Evolutionary conservation across 2,329 filamentous ascomycete genomes (phyloP).

Genomic region (Cladosporium sp.): DNA sequence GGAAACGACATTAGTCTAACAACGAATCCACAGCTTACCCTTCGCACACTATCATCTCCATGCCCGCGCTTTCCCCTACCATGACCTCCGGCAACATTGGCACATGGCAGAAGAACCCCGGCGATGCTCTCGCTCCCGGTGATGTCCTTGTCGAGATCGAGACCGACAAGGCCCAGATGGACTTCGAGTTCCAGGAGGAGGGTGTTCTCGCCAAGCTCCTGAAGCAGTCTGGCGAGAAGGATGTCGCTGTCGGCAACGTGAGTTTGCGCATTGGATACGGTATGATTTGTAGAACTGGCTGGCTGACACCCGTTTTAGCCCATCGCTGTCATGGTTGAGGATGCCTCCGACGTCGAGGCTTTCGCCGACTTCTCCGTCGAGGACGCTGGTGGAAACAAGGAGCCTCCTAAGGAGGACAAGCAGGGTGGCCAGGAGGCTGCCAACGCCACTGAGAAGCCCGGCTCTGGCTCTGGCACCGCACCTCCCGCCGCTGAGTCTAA

Average conservation of each 20-base stretch:
- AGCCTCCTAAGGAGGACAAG: slow-evolving; percentile 56
- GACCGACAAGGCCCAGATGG: slow-evolving; percentile 99
- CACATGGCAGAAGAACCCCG: slow-evolving; percentile 94
- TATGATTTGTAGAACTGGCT: not conserved
- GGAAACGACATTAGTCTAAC: slow-evolving; percentile 4
- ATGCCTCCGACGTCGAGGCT: slow-evolving; percentile 77
- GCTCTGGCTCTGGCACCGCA: slow-evolving; percentile 55
- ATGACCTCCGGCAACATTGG: slow-evolving; percentile 98
- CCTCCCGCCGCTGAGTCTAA: slow-evolving; percentile 47
- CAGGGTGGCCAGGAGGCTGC: slow-evolving; percentile 59
- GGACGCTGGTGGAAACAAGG: slow-evolving; percentile 83
- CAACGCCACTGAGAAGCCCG: slow-evolving; percentile 58
- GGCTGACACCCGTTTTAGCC: slow-evolving; percentile 56
- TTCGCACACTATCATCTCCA: slow-evolving; percentile 89
- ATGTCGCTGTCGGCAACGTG: slow-evolving; percentile 90
- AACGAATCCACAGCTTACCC: slow-evolving; percentile 70
- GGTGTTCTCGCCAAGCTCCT: slow-evolving; percentile 92
- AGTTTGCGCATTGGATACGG: slow-evolving; percentile 39
- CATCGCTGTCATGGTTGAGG: slow-evolving; percentile 91
- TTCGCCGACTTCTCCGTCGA: slow-evolving; percentile 85
- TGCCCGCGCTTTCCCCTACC: slow-evolving; percentile 96
- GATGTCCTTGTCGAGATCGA: slow-evolving; percentile 83
- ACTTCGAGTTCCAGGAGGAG: slow-evolving; percentile 99
- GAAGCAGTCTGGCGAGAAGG: slow-evolving; percentile 89
- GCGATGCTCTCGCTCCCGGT: slow-evolving; percentile 80